Percentiles rank a stretch among this genome's conserved stretches.
phyloP scores from a whole-genome alignment of 768 basidiomycete genomes.

The Russula compacta region DNA sequence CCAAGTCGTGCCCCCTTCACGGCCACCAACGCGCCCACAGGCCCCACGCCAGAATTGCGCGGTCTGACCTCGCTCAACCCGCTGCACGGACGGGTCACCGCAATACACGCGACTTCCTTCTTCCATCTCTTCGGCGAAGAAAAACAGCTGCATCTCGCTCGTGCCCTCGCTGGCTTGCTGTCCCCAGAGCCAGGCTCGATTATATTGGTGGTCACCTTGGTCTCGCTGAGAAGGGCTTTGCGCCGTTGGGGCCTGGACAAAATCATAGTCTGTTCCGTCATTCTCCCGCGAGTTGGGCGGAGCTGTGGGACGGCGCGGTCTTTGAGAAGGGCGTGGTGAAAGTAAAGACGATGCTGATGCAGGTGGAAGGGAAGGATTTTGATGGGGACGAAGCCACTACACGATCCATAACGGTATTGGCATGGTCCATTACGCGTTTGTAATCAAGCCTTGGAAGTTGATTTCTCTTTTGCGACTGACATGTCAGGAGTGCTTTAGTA shows the following conservation, averaged over 20 bases:
- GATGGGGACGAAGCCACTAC: not conserved
- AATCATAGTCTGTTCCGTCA: conserved; percentile 9
- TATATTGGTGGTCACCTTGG: conserved; percentile 26
- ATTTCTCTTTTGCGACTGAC: not conserved
- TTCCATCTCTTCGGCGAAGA: conserved; percentile 37
- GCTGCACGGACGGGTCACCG: conserved; percentile 38
- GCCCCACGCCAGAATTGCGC: conserved; percentile 23
- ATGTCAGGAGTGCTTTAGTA: no score
- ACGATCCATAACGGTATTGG: not conserved
- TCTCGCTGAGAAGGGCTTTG: not conserved
- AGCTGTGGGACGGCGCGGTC: conserved; percentile 19
- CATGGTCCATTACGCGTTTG: not conserved
- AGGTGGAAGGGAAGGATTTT: not conserved
- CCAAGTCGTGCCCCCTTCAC: conserved; percentile 23
- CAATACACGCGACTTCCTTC: conserved; percentile 41
- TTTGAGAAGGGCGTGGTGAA: conserved; percentile 20
- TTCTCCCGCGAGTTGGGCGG: conserved; percentile 15
- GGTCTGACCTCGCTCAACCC: conserved; percentile 35
- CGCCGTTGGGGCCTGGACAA: no score
- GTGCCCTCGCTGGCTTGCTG: conserved; percentile 34
- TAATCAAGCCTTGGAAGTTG: not conserved
- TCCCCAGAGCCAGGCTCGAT: conserved; percentile 25
- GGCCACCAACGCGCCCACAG: conserved; percentile 20
- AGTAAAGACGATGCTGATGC: conserved; percentile 2
- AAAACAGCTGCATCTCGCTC: conserved; percentile 35